Evolutionary conservation across 169 alveolate genomes (phyloP).

Genomic region (Plasmodium vivax): DNA sequence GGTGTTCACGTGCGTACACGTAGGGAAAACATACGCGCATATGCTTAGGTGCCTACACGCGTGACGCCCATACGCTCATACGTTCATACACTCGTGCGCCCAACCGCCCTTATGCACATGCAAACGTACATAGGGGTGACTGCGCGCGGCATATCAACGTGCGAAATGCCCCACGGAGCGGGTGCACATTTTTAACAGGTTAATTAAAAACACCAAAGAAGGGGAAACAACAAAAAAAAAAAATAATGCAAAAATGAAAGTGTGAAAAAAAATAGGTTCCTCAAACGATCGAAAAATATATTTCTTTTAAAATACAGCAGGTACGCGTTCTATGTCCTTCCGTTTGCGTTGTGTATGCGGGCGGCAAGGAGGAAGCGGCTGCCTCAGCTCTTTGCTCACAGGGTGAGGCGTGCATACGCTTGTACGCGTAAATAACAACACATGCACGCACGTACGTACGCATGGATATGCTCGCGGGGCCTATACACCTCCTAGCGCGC

Average conservation of each 20-base stretch:
- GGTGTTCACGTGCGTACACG: not conserved
- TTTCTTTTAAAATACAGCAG: slow-evolving; percentile 31
- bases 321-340: slow-evolving; percentile 19
- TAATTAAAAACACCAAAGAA: slow-evolving; percentile 1
- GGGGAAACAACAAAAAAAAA: not conserved
- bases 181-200: slow-evolving; percentile 40
- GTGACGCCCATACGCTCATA: not conserved
- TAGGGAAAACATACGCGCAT: not conserved
- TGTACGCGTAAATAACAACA: not conserved
- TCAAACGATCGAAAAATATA: not conserved
- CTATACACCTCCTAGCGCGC: not conserved
- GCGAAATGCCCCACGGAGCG: slow-evolving; percentile 1
- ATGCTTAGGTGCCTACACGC: slow-evolving; percentile 5
- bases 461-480: not conserved
- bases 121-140: not conserved
- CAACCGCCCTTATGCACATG: not conserved
- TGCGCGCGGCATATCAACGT: not conserved
- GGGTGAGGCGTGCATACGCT: not conserved
- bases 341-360: not conserved
- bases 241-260: not conserved
- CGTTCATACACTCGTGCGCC: not conserved
- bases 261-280: not conserved
- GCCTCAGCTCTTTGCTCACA: not conserved
- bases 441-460: not conserved
- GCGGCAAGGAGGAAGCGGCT: not conserved